A percentile compares a stretch with the other conserved stretches of the same genome.
phyloP scores from a whole-genome alignment of 371 early-diverging fungal genomes.

The Entomophthora muscae region DNA sequence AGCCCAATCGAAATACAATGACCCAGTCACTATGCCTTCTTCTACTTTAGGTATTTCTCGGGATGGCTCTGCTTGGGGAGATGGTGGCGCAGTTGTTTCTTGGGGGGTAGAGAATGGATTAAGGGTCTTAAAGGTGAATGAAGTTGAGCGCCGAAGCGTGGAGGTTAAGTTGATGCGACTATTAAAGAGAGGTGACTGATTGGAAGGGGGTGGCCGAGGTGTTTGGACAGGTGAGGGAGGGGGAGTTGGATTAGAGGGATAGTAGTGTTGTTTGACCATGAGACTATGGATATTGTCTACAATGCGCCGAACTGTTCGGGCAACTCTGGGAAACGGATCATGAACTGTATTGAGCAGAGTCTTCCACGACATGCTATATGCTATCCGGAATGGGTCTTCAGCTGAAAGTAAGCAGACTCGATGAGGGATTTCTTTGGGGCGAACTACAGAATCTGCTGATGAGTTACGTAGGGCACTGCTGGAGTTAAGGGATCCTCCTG shows the following conservation, averaged over 20 bases:
- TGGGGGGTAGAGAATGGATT: background rate
- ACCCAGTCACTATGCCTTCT: conserved; percentile 11
- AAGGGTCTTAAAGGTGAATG: conserved; percentile 12
- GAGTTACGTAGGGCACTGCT: background rate
- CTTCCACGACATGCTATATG: conserved; percentile 56
- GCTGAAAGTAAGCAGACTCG: too few relatives aligned
- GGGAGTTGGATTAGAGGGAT: background rate
- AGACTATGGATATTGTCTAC: conserved; percentile 54
- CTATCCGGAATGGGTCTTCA: conserved; percentile 21
- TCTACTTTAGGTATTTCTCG: background rate
- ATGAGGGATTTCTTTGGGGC: conserved; percentile 13
- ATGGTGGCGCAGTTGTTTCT: background rate
- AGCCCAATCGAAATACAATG: conserved; percentile 66
- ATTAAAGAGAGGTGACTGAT: conserved; percentile 9
- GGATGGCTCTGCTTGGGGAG: background rate
- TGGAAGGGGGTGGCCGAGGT: conserved; percentile 14
- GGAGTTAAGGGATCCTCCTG: background rate
- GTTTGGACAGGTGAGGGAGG: conserved; percentile 16
- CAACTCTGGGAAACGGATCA: conserved; percentile 57
- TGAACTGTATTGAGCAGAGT: conserved; percentile 51
- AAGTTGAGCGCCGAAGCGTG: conserved; percentile 15
- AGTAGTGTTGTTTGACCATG: conserved; percentile 14
- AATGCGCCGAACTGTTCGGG: conserved; percentile 34
- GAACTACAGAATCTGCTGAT: background rate
- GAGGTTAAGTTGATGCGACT: background rate